These are phyloP conservation scores for Groenewaldozyma salmanticensis DNA, from an alignment of 805 yeast genomes.

Conservation along the genomic window DNA sequence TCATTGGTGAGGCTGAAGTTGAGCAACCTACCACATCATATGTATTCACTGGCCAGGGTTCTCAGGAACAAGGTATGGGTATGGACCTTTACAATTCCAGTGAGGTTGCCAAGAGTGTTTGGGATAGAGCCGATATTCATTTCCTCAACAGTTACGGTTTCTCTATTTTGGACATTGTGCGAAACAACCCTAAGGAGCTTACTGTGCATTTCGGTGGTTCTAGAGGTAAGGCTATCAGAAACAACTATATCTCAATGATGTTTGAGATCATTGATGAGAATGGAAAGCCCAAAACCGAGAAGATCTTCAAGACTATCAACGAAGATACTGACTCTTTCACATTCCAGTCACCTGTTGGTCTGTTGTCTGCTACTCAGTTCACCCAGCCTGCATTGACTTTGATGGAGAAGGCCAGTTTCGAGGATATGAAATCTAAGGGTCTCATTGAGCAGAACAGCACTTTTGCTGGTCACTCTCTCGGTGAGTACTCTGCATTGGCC, in stretches of 20 bases:
- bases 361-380: constrained; percentile 95
- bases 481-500: constrained; percentile 97
- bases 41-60: constrained; percentile 99
- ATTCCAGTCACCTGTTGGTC: constrained; percentile 87
- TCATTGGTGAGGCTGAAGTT: constrained; percentile 94
- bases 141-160: constrained; percentile 92
- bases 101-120: constrained; percentile 85
- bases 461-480: constrained; percentile 98
- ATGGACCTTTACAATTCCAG: constrained; percentile 93
- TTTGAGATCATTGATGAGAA: constrained; percentile 86
- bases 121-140: constrained; percentile 97
- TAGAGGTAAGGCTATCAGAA: constrained; percentile 89
- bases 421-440: constrained; percentile 94
- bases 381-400: constrained; percentile 98
- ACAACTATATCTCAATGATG: constrained; percentile 93
- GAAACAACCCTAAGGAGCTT: constrained; percentile 88
- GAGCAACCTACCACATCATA: constrained; percentile 96
- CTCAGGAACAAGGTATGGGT: constrained; percentile 99
- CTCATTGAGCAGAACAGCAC: constrained; percentile 86
- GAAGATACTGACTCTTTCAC: constrained; percentile 76
- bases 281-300: constrained; percentile 80
- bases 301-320: constrained; percentile 87
- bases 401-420: constrained; percentile 98
- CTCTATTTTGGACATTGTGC: constrained; percentile 92
- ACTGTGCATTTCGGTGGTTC: constrained; percentile 98